Evolutionary conservation across 31 red algal genomes (phyloP).

Genomic region (Odonthalia washingtoniensis): DNA sequence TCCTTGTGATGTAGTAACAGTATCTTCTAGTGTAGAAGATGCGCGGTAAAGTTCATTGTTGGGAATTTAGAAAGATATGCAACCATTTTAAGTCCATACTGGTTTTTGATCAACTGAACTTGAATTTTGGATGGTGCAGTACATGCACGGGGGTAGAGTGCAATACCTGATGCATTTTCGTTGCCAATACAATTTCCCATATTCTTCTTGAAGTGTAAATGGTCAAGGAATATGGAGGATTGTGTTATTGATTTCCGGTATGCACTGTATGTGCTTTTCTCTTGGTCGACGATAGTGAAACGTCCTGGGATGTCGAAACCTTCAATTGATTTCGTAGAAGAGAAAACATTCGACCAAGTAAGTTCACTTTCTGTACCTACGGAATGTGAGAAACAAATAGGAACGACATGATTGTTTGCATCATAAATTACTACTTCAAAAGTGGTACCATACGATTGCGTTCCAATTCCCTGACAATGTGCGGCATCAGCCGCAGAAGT

Average conservation of each 20-base stretch:
- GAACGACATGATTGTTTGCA: conserved; percentile 30
- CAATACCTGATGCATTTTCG: neutral
- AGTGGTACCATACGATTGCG: conserved; percentile 33
- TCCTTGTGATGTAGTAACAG: no score
- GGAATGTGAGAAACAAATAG: conserved; percentile 31
- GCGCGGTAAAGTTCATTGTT: conserved; percentile 32
- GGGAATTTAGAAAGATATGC: neutral
- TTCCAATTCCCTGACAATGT: no score
- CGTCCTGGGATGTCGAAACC: conserved; percentile 3
- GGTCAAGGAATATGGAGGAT: neutral
- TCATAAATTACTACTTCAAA: conserved; percentile 44
- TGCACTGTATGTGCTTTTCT: conserved; percentile 36
- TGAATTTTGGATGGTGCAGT: neutral
- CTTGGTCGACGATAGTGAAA: conserved; percentile 32
- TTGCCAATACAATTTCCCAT: neutral
- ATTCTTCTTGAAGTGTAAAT: no score
- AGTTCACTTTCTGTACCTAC: conserved; percentile 25
- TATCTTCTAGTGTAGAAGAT: conserved; percentile 29
- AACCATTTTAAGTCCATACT: no score
- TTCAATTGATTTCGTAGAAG: neutral
- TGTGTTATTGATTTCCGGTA: neutral
- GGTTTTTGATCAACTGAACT: neutral
- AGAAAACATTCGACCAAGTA: conserved; percentile 19
- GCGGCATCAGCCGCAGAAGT: conserved; percentile 20
- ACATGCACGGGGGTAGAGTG: neutral